phyloP scores from a whole-genome alignment of 495 filamentous ascomycete genomes.

The Penicillium macrosclerotiorum region DNA sequence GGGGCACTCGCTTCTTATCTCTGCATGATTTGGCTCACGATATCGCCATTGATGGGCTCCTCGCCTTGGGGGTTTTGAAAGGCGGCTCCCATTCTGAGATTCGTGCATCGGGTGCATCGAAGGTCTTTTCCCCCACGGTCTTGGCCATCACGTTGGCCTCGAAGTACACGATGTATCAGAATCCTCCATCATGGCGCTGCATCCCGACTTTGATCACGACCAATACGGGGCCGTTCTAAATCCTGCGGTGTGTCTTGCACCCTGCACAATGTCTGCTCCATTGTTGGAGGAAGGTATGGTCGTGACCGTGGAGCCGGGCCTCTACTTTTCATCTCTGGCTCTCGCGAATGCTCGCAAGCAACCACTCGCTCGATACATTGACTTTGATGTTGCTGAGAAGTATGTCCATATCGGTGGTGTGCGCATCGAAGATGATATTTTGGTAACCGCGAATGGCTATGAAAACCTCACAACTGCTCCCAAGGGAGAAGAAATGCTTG shows the following conservation, averaged over 20 bases:
- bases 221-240: constrained; percentile 24
- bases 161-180: constrained; percentile 82
- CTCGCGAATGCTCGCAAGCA: constrained; percentile 72
- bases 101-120: constrained; percentile 61
- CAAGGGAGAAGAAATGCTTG: constrained; percentile 69
- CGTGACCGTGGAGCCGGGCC: constrained; percentile 84
- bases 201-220: constrained; percentile 14
- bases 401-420: constrained; percentile 83
- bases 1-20: constrained; percentile 64
- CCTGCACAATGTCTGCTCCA: constrained; percentile 36
- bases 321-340: constrained; percentile 89
- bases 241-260: constrained; percentile 20
- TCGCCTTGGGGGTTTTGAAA: constrained; percentile 64
- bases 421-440: constrained; percentile 87
- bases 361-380: constrained; percentile 66
- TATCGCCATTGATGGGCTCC: constrained; percentile 68
- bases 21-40: constrained; percentile 69
- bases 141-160: constrained; percentile 85
- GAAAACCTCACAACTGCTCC: constrained; percentile 84
- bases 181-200: constrained; percentile 42
- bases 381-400: constrained; percentile 64
- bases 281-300: constrained; percentile 68
- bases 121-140: constrained; percentile 90
- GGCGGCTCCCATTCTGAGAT: constrained; percentile 61
- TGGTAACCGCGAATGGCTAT: constrained; percentile 72